phyloP scores from a whole-genome alignment of 306 rosid genomes.

The Cicer pinnatifidum region DNA sequence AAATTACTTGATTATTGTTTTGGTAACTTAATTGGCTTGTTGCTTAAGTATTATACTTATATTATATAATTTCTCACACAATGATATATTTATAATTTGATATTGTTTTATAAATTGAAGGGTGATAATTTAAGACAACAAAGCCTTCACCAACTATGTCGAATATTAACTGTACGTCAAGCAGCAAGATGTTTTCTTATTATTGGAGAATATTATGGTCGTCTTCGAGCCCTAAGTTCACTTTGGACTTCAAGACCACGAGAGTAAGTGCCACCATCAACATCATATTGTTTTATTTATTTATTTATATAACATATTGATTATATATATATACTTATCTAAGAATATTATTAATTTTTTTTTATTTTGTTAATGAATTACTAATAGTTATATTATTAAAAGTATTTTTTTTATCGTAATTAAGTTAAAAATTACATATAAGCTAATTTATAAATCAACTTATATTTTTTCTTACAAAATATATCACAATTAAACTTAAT shows the following conservation, averaged over 20 bases:
- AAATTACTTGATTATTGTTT: neutral
- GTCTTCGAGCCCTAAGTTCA: slow-evolving; percentile 89
- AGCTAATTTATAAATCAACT: no score
- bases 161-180: slow-evolving; percentile 75
- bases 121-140: slow-evolving; percentile 92
- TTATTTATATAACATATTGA: no score
- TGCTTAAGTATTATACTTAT: neutral
- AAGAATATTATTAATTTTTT: no score
- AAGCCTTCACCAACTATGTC: slow-evolving; percentile 77
- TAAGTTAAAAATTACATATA: no score
- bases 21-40: neutral
- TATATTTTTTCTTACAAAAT: no score
- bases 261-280: slow-evolving; percentile 57
- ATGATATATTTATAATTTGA: neutral
- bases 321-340: no score
- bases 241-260: slow-evolving; percentile 90
- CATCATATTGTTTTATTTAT: no score
- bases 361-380: no score
- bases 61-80: neutral
- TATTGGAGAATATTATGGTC: slow-evolving; percentile 80
- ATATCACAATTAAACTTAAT: no score
- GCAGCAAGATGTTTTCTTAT: slow-evolving; percentile 79
- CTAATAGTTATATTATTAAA: no score
- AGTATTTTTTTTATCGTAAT: no score
- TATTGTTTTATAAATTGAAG: slow-evolving; percentile 46